These are phyloP conservation scores for Diaporthe humulicola DNA, from an alignment of 2,329 filamentous ascomycete genomes.

Conservation along the genomic window DNA sequence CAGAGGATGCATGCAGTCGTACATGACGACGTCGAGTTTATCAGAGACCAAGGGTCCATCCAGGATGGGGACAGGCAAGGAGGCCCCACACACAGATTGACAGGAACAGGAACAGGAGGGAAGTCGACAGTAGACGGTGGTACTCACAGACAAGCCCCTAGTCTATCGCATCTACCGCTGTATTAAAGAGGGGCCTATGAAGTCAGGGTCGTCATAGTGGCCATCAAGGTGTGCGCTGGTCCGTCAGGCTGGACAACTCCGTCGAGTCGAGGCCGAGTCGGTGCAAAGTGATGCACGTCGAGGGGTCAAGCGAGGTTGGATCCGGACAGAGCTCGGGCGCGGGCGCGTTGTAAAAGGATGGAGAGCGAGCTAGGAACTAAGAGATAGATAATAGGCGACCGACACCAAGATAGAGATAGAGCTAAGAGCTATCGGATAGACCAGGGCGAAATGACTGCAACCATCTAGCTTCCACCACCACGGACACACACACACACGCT, in stretches of 20 bases:
- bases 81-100: conserved; percentile 27
- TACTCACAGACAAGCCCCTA: conserved; percentile 31
- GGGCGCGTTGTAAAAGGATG: conserved; percentile 11
- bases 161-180: conserved; percentile 12
- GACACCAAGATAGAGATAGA: conserved; percentile 19
- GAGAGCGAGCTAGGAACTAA: background rate
- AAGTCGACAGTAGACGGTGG: background rate
- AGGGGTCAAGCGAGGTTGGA: conserved; percentile 5
- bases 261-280: conserved; percentile 1
- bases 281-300: conserved; percentile 16
- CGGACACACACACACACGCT: background rate
- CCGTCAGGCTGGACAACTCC: conserved; percentile 14
- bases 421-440: conserved; percentile 18
- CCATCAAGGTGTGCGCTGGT: conserved; percentile 37
- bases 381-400: conserved; percentile 24
- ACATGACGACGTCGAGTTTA: background rate
- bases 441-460: conserved; percentile 30
- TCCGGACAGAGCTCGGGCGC: background rate
- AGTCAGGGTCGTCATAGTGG: conserved; percentile 36
- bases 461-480: conserved; percentile 36
- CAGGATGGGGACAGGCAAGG: background rate
- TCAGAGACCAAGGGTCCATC: background rate
- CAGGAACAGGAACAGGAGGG: conserved; percentile 7
- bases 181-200: conserved; percentile 32
- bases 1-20: conserved; percentile 1